Evolutionary conservation across 148 eudicot genomes (phyloP), one percentile per base, ranked within the genome.

Genomic region (Vaccinium macrocarpon): DNA sequence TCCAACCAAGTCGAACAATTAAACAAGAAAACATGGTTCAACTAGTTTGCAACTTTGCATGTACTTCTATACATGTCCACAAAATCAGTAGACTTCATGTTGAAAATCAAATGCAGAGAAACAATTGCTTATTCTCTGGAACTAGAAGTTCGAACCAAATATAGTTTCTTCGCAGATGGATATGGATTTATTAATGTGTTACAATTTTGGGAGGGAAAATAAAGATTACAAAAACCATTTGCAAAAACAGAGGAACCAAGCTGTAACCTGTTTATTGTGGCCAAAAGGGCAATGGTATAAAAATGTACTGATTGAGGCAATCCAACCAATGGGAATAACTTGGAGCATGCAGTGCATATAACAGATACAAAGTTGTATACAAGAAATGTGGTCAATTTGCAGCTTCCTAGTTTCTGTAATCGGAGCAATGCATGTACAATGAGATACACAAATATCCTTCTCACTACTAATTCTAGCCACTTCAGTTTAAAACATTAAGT

Each of bases 21-120:
- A 35, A 84, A 11, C 84, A 81, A 15, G 66, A n/a, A 42, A 79
- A 57, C 21, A 78, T 35, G 52, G 71, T 80, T 80, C 48, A 78
- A 55, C 5, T 15, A 57, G 32, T 80, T 42, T 42, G 46, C 46
- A 42, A 42, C 6, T 42, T 5, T 80, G 3, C 29, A 59, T 57
- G 15, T 18, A 78, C 21, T 76, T 79, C 0, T 57, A 19, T n/a
- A 5, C 76, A 62, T 11, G 12, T 49, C 42, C 18, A 50, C 38
- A 35, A 50, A 19, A 82, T 19, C 23, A 82, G 42, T 48, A 46
- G 56, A 79, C 81, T 55, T 55, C 21, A 12, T 1, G 9, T 35
- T 35, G 15, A 52, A 49, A 53, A 51, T 53, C 64, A 16, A 29
- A 79, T 14, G 66, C 42, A 9, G 81, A 29, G 62, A 27, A 79